Conservation (phyloP, 2,329 filamentous ascomycete species). For the Monilinia fructigena region DNA sequence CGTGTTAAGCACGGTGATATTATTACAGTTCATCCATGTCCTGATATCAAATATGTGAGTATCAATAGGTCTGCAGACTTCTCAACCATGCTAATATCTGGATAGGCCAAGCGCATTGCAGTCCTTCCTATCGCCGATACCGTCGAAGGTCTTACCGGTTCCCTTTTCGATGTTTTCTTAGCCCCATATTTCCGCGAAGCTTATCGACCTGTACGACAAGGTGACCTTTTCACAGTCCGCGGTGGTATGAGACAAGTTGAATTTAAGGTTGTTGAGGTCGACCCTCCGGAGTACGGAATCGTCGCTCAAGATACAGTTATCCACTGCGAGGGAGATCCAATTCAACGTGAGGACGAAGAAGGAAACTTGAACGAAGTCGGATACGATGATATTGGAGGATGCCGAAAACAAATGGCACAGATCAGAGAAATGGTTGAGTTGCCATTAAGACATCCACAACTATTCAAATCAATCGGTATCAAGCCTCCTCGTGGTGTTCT, state of each 20-base stretch:
- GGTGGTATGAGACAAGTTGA: conserved; percentile 99
- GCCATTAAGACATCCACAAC: conserved; percentile 91
- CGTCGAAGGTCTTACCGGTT: conserved; percentile 94
- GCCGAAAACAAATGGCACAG: conserved; percentile 99
- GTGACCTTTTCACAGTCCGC: conserved; percentile 94
- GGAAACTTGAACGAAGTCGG: conserved; percentile 99
- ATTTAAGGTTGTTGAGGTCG: conserved; percentile 99
- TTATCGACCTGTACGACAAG: conserved; percentile 94
- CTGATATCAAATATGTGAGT: conserved; percentile 99
- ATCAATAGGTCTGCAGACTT: neutral
- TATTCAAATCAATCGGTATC: conserved; percentile 99
- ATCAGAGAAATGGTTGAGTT: conserved; percentile 98
- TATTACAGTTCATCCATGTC: conserved; percentile 94
- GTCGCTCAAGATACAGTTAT: conserved; percentile 98
- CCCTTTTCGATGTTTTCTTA: conserved; percentile 97
- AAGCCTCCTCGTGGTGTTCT: conserved; percentile 98
- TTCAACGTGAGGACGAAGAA: conserved; percentile 98
- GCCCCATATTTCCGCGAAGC: conserved; percentile 99
- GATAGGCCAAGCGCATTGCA: conserved; percentile 94
- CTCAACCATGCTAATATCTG: conserved; percentile 32
- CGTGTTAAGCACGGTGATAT: conserved; percentile 98
- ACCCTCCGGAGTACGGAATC: conserved; percentile 97
- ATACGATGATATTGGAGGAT: conserved; percentile 98
- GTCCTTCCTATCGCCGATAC: conserved; percentile 98
- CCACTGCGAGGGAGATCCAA: conserved; percentile 95